Evolutionary conservation across 257 asterid genomes (phyloP).

Genomic region (Pogostemon cablin): DNA sequence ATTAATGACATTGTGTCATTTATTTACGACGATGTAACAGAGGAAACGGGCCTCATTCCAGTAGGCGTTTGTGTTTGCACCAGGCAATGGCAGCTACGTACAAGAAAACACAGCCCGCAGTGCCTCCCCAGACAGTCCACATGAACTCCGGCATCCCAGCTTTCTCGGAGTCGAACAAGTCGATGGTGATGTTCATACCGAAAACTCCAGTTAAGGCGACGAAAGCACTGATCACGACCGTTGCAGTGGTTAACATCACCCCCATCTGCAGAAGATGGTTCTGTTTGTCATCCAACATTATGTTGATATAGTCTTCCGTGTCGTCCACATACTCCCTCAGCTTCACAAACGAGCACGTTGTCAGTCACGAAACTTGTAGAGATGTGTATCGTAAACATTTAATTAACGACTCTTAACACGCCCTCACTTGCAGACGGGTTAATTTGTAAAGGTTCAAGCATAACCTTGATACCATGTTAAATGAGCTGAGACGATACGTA

Average conservation of each 20-base stretch:
- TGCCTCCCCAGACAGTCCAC: slow-evolving; percentile 68
- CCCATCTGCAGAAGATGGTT: slow-evolving; percentile 92
- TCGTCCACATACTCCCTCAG: slow-evolving; percentile 89
- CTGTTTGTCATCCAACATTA: slow-evolving; percentile 88
- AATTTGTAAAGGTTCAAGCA: too few species aligned
- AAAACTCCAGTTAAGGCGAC: slow-evolving; percentile 68
- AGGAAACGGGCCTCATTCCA: slow-evolving; percentile 39
- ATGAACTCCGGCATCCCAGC: slow-evolving; percentile 56
- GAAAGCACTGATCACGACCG: slow-evolving; percentile 71
- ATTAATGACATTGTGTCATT: too few species aligned
- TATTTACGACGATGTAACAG: not conserved
- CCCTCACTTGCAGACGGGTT: too few species aligned
- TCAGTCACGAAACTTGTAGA: not conserved
- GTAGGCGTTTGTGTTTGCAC: slow-evolving; percentile 62
- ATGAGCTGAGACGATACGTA: slow-evolving; percentile 31
- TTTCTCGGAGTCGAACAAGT: slow-evolving; percentile 36
- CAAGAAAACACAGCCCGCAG: slow-evolving; percentile 45
- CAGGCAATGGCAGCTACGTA: slow-evolving; percentile 60
- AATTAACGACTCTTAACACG: too few species aligned
- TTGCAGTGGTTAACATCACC: slow-evolving; percentile 68
- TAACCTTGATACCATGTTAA: not conserved
- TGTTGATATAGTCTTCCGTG: slow-evolving; percentile 88
- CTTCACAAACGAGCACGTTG: slow-evolving; percentile 33
- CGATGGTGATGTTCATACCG: slow-evolving; percentile 68
- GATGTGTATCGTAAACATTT: too few species aligned